Percentiles rank a stretch among this genome's conserved stretches.
phyloP scores from a whole-genome alignment of 257 asterid genomes.

The Solanum habrochaites region DNA sequence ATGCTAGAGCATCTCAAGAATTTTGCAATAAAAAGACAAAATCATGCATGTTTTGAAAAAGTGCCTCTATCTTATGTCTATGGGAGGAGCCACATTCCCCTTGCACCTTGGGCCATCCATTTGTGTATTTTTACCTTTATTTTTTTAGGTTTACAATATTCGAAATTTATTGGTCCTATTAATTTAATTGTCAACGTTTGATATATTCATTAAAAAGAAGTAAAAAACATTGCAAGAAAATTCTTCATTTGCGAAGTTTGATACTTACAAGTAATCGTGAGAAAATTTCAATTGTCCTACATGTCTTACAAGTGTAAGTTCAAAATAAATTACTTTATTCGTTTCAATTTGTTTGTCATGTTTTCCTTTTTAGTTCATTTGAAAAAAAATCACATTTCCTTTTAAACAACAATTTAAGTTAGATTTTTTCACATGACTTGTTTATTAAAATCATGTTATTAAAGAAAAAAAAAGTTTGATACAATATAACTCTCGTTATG shows the following conservation, averaged over 20 bases:
- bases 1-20: conserved; percentile 7
- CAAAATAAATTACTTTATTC: neutral
- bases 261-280: neutral
- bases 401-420: neutral
- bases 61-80: neutral
- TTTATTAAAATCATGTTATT: neutral
- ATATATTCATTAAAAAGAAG: neutral
- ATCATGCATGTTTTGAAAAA: conserved; percentile 10
- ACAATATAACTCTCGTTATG: neutral
- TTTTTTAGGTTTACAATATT: neutral
- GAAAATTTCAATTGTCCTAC: neutral
- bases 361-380: neutral
- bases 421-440: neutral
- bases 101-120: neutral
- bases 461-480: neutral
- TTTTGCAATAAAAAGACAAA: conserved; percentile 23
- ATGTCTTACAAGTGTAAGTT: neutral
- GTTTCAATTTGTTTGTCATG: neutral
- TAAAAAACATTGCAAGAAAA: neutral
- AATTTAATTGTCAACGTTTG: too few species aligned
- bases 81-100: conserved; percentile 2
- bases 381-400: neutral
- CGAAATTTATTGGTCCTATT: neutral
- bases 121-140: neutral
- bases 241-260: neutral